A percentile compares a stretch with the other conserved stretches of the same genome.
Conservation (phyloP, 1,139 yeast genomes). For the Geotrichum europaeum region DNA sequence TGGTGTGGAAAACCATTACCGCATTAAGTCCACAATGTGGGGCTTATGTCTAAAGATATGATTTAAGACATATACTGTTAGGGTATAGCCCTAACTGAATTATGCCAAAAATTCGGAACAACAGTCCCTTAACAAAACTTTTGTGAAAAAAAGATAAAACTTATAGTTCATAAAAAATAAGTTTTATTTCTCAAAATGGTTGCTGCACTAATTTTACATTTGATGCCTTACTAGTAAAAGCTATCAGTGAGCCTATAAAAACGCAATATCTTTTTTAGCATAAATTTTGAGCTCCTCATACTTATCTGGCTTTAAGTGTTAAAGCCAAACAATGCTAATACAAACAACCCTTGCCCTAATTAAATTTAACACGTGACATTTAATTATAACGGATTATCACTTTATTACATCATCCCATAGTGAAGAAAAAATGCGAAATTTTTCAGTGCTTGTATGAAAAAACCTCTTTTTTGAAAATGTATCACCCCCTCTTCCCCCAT, state of each 20-base stretch:
- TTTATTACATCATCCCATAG: neutral
- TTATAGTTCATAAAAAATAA: neutral
- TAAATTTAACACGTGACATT: neutral
- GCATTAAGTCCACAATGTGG: neutral
- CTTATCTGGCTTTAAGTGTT: neutral
- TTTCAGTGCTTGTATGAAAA: constrained; percentile 6
- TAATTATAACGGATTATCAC: neutral
- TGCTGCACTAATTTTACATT: neutral
- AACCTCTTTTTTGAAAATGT: constrained; percentile 1
- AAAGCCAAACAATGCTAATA: neutral
- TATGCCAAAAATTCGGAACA: neutral
- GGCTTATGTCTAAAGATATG: neutral
- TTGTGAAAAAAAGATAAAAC: neutral
- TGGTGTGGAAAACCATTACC: neutral
- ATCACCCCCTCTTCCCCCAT: neutral
- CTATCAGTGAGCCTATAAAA: neutral
- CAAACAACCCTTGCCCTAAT: neutral
- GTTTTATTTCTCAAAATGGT: neutral
- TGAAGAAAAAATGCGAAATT: constrained; percentile 1
- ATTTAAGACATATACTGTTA: neutral
- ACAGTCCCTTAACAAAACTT: neutral
- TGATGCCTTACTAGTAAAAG: neutral
- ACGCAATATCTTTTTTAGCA: neutral
- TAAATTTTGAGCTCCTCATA: neutral
- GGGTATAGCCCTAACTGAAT: neutral